Evolutionary conservation across 2,329 filamentous ascomycete species (phyloP).

Genomic region (Penicillium vulpinum): DNA sequence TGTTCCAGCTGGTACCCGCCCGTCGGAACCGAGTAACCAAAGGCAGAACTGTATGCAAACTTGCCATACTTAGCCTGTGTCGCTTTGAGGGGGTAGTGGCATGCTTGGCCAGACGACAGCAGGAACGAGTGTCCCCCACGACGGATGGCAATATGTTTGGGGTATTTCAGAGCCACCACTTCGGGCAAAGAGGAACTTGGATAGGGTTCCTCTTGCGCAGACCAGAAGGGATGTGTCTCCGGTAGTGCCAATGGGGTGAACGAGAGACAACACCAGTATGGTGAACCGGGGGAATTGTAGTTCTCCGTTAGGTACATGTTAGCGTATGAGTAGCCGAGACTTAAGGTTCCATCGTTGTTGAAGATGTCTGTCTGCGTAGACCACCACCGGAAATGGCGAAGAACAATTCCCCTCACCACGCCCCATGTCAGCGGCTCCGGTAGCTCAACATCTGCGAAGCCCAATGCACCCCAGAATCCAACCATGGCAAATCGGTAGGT

Average conservation of each 20-base stretch:
- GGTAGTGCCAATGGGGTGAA: conserved; percentile 73
- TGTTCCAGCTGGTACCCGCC: conserved; percentile 75
- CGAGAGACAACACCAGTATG: conserved; percentile 78
- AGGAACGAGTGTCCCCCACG: conserved; percentile 75
- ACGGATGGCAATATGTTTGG: conserved; percentile 70
- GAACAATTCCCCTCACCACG: conserved; percentile 72
- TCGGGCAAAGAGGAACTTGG: conserved; percentile 57
- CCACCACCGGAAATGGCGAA: conserved; percentile 78
- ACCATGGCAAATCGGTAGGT: conserved; percentile 84
- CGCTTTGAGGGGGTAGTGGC: conserved; percentile 77
- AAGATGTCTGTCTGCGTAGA: conserved; percentile 73
- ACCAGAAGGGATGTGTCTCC: conserved; percentile 72
- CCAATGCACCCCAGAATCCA: conserved; percentile 78
- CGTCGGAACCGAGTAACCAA: conserved; percentile 74
- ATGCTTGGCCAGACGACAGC: conserved; percentile 74
- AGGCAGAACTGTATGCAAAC: conserved; percentile 74
- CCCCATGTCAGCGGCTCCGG: conserved; percentile 74
- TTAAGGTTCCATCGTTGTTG: conserved; percentile 71
- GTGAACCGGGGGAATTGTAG: conserved; percentile 72
- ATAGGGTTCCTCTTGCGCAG: conserved; percentile 63
- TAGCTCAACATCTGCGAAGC: conserved; percentile 72
- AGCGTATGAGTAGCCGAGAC: conserved; percentile 74
- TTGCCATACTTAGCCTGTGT: conserved; percentile 79
- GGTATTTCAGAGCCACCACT: conserved; percentile 64
- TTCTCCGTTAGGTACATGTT: conserved; percentile 83